Conservation (phyloP, 176 grass and related monocot species). For the Oryza meyeriana region DNA sequence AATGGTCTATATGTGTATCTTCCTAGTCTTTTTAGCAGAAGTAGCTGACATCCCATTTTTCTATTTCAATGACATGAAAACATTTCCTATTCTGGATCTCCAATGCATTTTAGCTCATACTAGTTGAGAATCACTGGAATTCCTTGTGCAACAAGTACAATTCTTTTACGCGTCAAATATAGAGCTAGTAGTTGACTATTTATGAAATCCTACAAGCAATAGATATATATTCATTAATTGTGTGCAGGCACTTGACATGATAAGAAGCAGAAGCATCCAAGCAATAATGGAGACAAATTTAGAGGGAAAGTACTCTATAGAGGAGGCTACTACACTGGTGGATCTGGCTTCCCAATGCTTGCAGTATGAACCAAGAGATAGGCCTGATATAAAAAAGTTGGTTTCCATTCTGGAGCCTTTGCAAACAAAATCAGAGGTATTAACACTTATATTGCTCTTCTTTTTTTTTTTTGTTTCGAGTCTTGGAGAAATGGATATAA, state of each 20-base stretch:
- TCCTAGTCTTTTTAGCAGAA: background rate
- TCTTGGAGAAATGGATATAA: background rate
- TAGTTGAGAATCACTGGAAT: slow-evolving; percentile 1
- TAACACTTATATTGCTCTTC: background rate
- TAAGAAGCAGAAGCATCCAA: slow-evolving; percentile 72
- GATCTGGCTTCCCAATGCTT: slow-evolving; percentile 82
- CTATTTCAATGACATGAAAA: background rate
- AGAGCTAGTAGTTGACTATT: background rate
- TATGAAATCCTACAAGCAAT: slow-evolving; percentile 7
- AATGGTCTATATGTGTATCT: background rate
- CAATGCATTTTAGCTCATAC: background rate
- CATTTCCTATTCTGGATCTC: slow-evolving; percentile 17
- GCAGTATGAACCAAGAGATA: slow-evolving; percentile 83
- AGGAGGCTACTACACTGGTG: slow-evolving; percentile 84
- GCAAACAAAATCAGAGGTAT: slow-evolving; percentile 74
- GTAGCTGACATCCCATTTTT: background rate
- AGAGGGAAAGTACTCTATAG: slow-evolving; percentile 81
- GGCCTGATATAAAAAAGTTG: slow-evolving; percentile 73
- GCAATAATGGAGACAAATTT: slow-evolving; percentile 92
- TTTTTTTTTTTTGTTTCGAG: background rate
- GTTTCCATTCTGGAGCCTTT: slow-evolving; percentile 68
- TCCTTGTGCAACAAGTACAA: background rate
- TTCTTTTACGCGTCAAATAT: background rate
- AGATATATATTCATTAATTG: slow-evolving; percentile 15
- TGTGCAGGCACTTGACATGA: slow-evolving; percentile 81